A percentile compares a stretch with the other conserved stretches of the same genome.
Evolutionary conservation across 2,329 filamentous ascomycete species (phyloP).

Genomic region (Verticillium nubilum): DNA sequence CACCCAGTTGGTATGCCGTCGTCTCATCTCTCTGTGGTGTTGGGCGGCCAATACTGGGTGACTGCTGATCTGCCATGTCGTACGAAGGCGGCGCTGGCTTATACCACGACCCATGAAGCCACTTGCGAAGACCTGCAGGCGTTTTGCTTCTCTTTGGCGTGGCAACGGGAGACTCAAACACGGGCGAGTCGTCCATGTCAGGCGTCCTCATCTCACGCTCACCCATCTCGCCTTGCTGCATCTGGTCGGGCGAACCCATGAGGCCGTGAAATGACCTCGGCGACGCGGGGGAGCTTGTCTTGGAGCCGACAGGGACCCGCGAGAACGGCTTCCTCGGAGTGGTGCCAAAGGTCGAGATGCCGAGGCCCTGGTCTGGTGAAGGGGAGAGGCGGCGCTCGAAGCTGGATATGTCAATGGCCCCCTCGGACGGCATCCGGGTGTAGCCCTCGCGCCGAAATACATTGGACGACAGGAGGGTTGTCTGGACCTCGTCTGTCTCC

Average conservation of each 20-base stretch:
- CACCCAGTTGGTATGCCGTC: neutral
- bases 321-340: conserved; percentile 1
- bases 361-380: neutral
- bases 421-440: conserved; percentile 3
- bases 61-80: neutral
- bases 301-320: conserved; percentile 10
- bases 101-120: neutral
- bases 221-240: neutral
- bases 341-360: neutral
- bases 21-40: neutral
- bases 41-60: neutral
- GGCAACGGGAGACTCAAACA: neutral
- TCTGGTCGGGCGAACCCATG: neutral
- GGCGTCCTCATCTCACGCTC: neutral
- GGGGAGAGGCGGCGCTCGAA: neutral
- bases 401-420: conserved; percentile 6
- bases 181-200: neutral
- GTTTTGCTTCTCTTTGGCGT: neutral
- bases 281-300: conserved; percentile 4
- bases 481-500: conserved; percentile 5
- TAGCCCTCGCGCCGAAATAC: conserved; percentile 5
- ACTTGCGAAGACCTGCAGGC: neutral
- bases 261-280: conserved; percentile 1
- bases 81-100: neutral
- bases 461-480: neutral